Evolutionary conservation across 768 basidiomycete species (phyloP).

Genomic region (Rubroboletus satanas): DNA sequence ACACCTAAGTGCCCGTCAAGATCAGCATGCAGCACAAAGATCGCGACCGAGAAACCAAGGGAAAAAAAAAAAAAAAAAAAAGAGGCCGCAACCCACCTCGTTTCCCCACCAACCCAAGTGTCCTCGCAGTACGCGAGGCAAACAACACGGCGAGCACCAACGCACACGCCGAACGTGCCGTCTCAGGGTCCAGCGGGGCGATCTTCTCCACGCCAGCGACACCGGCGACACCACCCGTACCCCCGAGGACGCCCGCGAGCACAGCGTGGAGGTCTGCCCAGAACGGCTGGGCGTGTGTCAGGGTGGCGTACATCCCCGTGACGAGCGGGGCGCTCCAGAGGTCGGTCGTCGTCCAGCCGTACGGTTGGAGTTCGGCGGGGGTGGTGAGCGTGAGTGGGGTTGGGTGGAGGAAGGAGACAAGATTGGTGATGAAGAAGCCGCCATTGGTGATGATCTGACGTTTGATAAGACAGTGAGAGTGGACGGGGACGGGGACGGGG

Average conservation of each 20-base stretch:
- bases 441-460: constrained; percentile 66
- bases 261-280: constrained; percentile 61
- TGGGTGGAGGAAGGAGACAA: constrained; percentile 73
- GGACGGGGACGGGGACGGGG: too few relatives aligned
- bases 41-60: too few relatives aligned
- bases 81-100: constrained; percentile 11
- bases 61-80: too few relatives aligned
- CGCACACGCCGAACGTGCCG: constrained; percentile 70
- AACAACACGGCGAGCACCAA: constrained; percentile 61
- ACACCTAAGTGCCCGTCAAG: not conserved
- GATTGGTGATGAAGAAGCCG: constrained; percentile 76
- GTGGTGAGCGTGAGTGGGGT: constrained; percentile 65
- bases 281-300: constrained; percentile 86
- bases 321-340: constrained; percentile 80
- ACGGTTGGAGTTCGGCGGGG: constrained; percentile 73
- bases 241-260: constrained; percentile 45
- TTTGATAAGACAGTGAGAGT: not conserved
- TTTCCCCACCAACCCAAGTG: constrained; percentile 39
- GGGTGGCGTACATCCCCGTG: constrained; percentile 73
- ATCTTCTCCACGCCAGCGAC: constrained; percentile 21
- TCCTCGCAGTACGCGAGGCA: constrained; percentile 58
- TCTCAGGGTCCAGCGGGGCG: constrained; percentile 55
- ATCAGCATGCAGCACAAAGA: not conserved
- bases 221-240: not conserved
- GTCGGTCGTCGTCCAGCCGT: constrained; percentile 84